phyloP scores from a whole-genome alignment of 495 filamentous ascomycete species.

The Pyrenopolyporus hunteri region DNA sequence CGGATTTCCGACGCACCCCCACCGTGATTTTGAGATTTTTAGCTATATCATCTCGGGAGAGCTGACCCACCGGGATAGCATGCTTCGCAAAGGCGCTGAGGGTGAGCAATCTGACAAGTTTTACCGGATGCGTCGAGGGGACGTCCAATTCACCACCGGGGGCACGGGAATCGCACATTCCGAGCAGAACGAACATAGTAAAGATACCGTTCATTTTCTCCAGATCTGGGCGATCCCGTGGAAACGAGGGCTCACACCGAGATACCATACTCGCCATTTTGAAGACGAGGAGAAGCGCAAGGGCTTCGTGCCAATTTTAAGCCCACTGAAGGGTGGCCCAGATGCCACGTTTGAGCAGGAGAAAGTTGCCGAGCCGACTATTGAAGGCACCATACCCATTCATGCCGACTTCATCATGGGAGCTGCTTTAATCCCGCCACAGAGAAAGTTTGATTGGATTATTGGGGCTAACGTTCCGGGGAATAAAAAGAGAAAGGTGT shows the following conservation, averaged over 20 bases:
- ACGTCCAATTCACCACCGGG: conserved; percentile 83
- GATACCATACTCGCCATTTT: conserved; percentile 73
- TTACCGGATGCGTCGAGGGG: conserved; percentile 74
- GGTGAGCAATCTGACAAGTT: conserved; percentile 62
- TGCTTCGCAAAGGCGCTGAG: conserved; percentile 64
- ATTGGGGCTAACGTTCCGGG: conserved; percentile 61
- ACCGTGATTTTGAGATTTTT: conserved; percentile 85
- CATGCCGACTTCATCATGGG: conserved; percentile 82
- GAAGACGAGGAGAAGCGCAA: conserved; percentile 69
- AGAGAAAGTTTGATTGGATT: conserved; percentile 63
- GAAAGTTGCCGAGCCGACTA: conserved; percentile 59
- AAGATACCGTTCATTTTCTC: conserved; percentile 74
- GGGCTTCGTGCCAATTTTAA: conserved; percentile 71
- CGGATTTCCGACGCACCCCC: conserved; percentile 81
- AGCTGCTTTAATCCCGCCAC: conserved; percentile 66
- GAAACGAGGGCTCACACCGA: conserved; percentile 67
- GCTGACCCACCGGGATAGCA: conserved; percentile 80
- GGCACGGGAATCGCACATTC: conserved; percentile 78
- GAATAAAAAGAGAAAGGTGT: conserved; percentile 68
- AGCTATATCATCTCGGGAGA: conserved; percentile 79
- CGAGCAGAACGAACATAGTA: conserved; percentile 72
- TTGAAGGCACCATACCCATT: conserved; percentile 72
- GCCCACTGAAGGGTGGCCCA: conserved; percentile 67
- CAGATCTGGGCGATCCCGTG: conserved; percentile 84
- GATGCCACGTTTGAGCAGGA: conserved; percentile 65